A percentile compares a stretch with the other conserved stretches of the same genome.
These are phyloP conservation scores for Fusarium miscanthi DNA, from an alignment of 2,329 filamentous ascomycete genomes.

Conservation along the genomic window DNA sequence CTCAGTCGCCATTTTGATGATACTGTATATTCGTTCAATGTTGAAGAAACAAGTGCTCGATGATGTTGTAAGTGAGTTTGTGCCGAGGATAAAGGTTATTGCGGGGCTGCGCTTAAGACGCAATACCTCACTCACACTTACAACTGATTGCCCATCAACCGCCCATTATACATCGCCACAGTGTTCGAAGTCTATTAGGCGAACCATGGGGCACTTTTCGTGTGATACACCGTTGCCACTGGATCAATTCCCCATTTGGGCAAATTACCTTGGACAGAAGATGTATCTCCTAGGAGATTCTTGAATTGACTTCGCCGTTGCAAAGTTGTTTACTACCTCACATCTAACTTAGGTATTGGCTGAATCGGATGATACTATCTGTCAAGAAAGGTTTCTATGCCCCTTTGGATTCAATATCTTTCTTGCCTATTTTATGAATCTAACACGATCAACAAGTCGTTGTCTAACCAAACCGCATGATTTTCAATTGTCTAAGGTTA, in stretches of 20 bases:
- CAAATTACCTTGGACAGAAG: slow-evolving; percentile 15
- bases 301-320: slow-evolving; percentile 48
- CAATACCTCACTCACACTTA: slow-evolving; percentile 8
- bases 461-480: no score
- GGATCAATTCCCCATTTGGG: slow-evolving; percentile 43
- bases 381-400: slow-evolving; percentile 51
- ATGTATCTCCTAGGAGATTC: neutral
- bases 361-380: slow-evolving; percentile 69
- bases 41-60: neutral
- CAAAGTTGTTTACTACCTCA: slow-evolving; percentile 64
- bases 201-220: neutral
- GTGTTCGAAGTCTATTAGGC: neutral
- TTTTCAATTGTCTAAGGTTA: no score
- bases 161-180: neutral
- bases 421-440: neutral
- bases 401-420: neutral
- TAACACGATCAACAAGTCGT: neutral
- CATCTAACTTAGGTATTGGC: slow-evolving; percentile 51
- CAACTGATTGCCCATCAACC: slow-evolving; percentile 12
- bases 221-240: neutral
- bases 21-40: neutral
- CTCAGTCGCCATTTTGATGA: slow-evolving; percentile 69
- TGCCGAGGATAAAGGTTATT: slow-evolving; percentile 27
- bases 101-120: slow-evolving; percentile 39
- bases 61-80: slow-evolving; percentile 9